These are phyloP conservation scores for Xylariaceae sp. DNA, from an alignment of 2,329 filamentous ascomycete species.

Conservation along the genomic window DNA sequence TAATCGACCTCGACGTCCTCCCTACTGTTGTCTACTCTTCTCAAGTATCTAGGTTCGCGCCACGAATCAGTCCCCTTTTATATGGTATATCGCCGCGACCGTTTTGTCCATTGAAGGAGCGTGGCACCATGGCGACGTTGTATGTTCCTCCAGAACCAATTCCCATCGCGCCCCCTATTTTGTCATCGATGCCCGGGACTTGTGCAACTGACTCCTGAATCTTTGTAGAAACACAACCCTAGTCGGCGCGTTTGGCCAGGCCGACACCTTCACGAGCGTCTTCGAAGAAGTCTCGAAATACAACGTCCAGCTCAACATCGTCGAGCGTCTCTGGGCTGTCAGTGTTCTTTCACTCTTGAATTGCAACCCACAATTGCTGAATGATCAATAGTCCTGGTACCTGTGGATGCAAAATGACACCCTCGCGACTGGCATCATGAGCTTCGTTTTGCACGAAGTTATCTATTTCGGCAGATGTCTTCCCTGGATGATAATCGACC, in stretches of 20 bases:
- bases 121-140: slow-evolving; percentile 30
- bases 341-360: slow-evolving; percentile 34
- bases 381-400: slow-evolving; percentile 70
- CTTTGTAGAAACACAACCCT: slow-evolving; percentile 49
- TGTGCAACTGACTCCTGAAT: slow-evolving; percentile 11
- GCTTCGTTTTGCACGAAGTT: slow-evolving; percentile 88
- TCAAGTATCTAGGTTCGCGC: neutral
- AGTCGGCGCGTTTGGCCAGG: slow-evolving; percentile 43
- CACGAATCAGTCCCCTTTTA: neutral
- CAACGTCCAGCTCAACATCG: slow-evolving; percentile 81
- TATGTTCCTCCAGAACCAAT: slow-evolving; percentile 18
- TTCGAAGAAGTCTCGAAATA: slow-evolving; percentile 62
- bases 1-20: neutral
- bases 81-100: slow-evolving; percentile 6
- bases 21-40: neutral
- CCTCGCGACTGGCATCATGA: slow-evolving; percentile 95
- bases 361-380: slow-evolving; percentile 19
- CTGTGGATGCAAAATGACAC: slow-evolving; percentile 97
- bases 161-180: neutral
- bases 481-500: slow-evolving; percentile 90
- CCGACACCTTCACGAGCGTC: slow-evolving; percentile 52
- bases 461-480: slow-evolving; percentile 91
- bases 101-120: slow-evolving; percentile 6
- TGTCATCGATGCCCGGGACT: neutral
- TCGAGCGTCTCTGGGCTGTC: slow-evolving; percentile 85